Evolutionary conservation across 2,329 filamentous ascomycete species (phyloP).

Genomic region (Rhexocercosporidium sp.): DNA sequence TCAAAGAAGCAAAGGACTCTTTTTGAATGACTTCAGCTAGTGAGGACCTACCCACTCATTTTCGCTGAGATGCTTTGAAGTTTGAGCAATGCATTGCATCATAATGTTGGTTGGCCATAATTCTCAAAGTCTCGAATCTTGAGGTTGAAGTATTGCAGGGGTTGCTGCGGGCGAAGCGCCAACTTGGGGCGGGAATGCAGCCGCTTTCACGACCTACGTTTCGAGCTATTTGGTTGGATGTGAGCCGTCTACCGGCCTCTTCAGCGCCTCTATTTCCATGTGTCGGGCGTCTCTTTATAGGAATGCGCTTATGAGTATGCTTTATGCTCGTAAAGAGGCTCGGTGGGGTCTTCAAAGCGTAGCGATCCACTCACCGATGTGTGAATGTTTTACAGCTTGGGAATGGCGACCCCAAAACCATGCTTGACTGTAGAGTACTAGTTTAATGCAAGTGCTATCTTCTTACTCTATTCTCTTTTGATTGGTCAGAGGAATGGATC

Average conservation of each 20-base stretch:
- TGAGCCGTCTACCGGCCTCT: not conserved
- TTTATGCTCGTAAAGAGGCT: not conserved
- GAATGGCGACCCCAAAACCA: not conserved
- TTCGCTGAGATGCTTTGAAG: too few species aligned
- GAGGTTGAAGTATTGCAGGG: not conserved
- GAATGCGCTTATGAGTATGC: not conserved
- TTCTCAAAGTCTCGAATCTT: not conserved
- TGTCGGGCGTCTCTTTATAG: not conserved
- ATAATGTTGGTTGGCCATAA: not conserved
- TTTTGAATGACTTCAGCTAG: too few species aligned
- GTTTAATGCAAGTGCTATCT: not conserved
- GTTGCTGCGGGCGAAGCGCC: not conserved
- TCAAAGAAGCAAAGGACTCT: not conserved
- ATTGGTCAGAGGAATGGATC: not conserved
- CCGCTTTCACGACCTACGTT: slow-evolving; percentile 13
- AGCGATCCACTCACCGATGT: not conserved
- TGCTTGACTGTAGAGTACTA: not conserved
- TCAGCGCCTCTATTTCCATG: not conserved
- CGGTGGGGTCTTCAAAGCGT: not conserved
- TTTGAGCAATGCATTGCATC: not conserved
- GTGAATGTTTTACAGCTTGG: not conserved
- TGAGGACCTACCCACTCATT: too few species aligned
- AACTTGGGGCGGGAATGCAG: not conserved
- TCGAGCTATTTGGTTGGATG: slow-evolving; percentile 14
- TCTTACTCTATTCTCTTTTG: not conserved